phyloP scores from a whole-genome alignment of 352 stramenopile genomes.

The Phytophthora tubulina region DNA sequence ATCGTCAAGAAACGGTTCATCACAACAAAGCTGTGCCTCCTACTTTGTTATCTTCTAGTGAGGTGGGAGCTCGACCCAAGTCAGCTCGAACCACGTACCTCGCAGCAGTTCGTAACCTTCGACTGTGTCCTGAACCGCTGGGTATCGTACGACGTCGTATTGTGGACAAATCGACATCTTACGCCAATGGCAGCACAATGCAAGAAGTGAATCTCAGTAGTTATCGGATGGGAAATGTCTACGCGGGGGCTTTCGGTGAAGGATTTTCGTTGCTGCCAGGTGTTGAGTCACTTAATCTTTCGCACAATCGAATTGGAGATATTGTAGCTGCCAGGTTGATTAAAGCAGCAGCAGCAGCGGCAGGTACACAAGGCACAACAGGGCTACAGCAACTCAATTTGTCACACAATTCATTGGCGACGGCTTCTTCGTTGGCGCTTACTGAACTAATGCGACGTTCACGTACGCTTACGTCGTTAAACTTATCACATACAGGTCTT shows the following conservation, averaged over 20 bases:
- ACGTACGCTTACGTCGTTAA: conserved; percentile 67
- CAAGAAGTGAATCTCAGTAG: conserved; percentile 80
- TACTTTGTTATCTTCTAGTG: neutral
- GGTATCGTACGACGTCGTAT: conserved; percentile 68
- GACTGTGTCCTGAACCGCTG: conserved; percentile 68
- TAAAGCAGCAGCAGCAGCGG: conserved; percentile 27
- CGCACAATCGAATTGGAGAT: conserved; percentile 79
- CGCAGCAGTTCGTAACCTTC: conserved; percentile 62
- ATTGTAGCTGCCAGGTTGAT: conserved; percentile 64
- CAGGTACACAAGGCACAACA: conserved; percentile 23
- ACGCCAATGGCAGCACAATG: conserved; percentile 47
- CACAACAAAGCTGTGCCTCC: conserved; percentile 52
- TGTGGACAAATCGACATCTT: conserved; percentile 59
- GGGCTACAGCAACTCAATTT: conserved; percentile 71
- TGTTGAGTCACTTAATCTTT: conserved; percentile 75
- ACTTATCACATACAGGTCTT: conserved; percentile 74
- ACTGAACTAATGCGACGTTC: conserved; percentile 51
- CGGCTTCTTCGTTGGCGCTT: conserved; percentile 50
- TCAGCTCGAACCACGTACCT: conserved; percentile 75
- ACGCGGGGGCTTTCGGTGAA: conserved; percentile 66
- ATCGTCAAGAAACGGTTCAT: conserved; percentile 66
- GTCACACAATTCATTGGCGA: conserved; percentile 65
- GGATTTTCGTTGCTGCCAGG: conserved; percentile 70
- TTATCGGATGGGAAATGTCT: conserved; percentile 74
- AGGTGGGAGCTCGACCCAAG: conserved; percentile 37